A percentile compares a stretch with the other conserved stretches of the same genome.
phyloP scores from a whole-genome alignment of 2,329 filamentous ascomycete species.

The Apiospora aurea region DNA sequence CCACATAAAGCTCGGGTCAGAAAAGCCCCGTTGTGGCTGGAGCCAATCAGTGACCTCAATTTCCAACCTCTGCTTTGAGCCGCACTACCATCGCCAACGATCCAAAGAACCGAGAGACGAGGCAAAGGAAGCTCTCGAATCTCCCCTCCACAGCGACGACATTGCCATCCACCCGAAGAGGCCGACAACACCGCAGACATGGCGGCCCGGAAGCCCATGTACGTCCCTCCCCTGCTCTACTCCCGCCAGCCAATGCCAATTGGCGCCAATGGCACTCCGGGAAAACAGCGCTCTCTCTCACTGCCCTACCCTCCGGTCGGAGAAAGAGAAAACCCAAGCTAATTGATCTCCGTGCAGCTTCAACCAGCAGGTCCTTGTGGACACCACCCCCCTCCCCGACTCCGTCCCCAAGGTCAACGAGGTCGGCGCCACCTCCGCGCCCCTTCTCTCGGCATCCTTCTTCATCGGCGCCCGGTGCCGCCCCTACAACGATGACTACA shows the following conservation, averaged over 20 bases:
- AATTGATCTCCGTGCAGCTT: slow-evolving; percentile 67
- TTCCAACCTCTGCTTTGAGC: slow-evolving; percentile 38
- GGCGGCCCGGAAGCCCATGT: slow-evolving; percentile 68
- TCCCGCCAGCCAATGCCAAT: not conserved
- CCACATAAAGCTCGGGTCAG: slow-evolving; percentile 27
- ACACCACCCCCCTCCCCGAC: slow-evolving; percentile 93
- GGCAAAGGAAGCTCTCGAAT: slow-evolving; percentile 7
- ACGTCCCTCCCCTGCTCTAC: slow-evolving; percentile 37
- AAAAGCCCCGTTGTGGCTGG: slow-evolving; percentile 34
- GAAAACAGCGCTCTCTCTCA: not conserved
- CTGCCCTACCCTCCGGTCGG: not conserved
- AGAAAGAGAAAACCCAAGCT: slow-evolving; percentile 31
- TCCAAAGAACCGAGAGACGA: slow-evolving; percentile 13
- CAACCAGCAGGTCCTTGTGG: slow-evolving; percentile 91
- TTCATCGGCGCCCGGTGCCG: slow-evolving; percentile 97
- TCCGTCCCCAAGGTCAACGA: slow-evolving; percentile 92
- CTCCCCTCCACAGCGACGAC: slow-evolving; percentile 20
- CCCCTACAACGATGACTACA: slow-evolving; percentile 98
- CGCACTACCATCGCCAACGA: slow-evolving; percentile 25
- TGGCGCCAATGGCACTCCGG: slow-evolving; percentile 1
- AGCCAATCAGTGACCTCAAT: slow-evolving; percentile 44
- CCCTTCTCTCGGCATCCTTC: slow-evolving; percentile 88
- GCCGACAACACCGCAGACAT: slow-evolving; percentile 51
- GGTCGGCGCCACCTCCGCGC: slow-evolving; percentile 90
- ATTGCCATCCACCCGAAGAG: slow-evolving; percentile 23